Conservation (phyloP, 2,329 filamentous ascomycete species). For the Fusarium robinianum region DNA sequence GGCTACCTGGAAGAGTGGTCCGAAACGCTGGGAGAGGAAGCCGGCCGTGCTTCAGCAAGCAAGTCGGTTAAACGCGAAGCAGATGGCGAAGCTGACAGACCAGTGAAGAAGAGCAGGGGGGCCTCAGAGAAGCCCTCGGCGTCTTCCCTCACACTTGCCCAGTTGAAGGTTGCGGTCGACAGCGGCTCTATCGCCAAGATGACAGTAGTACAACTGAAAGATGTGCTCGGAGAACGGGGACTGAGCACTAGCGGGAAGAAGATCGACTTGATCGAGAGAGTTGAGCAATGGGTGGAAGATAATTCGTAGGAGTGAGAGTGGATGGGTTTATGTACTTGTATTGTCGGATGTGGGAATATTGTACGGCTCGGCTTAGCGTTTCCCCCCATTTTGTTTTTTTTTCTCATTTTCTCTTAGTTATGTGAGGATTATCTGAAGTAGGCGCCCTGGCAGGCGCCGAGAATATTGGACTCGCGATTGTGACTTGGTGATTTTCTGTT, state of each 20-base stretch:
- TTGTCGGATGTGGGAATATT: slow-evolving; percentile 2
- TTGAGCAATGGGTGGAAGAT: slow-evolving; percentile 61
- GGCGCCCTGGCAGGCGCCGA: no score
- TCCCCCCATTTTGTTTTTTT: no score
- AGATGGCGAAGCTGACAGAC: slow-evolving; percentile 49
- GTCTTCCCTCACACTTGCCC: slow-evolving; percentile 48
- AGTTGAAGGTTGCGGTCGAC: slow-evolving; percentile 52
- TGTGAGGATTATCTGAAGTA: no score
- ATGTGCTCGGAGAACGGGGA: slow-evolving; percentile 52
- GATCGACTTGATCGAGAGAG: slow-evolving; percentile 57
- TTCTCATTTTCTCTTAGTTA: no score
- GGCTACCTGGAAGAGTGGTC: slow-evolving; percentile 80
- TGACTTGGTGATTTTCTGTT: no score
- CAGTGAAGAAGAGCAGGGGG: slow-evolving; percentile 52
- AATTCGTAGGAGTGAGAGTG: slow-evolving; percentile 37
- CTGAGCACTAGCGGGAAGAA: slow-evolving; percentile 57
- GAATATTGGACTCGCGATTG: no score
- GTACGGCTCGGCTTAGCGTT: no score
- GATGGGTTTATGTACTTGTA: slow-evolving; percentile 4
- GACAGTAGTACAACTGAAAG: slow-evolving; percentile 58
- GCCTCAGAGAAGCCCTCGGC: slow-evolving; percentile 41
- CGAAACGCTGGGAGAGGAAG: slow-evolving; percentile 64
- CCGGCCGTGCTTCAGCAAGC: slow-evolving; percentile 42
- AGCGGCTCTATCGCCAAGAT: slow-evolving; percentile 56
- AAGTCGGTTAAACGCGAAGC: slow-evolving; percentile 58